Percentiles rank a stretch among this genome's conserved stretches.
Evolutionary conservation across 2,329 filamentous ascomycete species (phyloP).

Genomic region (Cercospora sesami): DNA sequence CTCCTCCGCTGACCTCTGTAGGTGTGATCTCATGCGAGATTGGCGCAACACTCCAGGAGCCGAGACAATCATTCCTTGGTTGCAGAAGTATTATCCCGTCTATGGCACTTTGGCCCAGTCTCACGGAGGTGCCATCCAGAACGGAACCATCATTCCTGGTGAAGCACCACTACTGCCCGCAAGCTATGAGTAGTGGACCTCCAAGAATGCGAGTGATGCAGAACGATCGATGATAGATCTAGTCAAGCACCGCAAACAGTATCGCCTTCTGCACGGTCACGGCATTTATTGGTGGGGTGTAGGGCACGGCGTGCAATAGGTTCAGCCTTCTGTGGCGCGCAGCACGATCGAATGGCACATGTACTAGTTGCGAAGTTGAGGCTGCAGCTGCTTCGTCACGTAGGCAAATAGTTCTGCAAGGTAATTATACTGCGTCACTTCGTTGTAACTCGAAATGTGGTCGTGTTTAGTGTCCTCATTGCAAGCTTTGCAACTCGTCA

Average conservation of each 20-base stretch:
- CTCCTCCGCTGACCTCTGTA: neutral
- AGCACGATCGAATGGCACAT: no score
- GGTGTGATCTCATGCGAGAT: constrained; percentile 68
- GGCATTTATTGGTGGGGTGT: neutral
- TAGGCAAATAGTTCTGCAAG: no score
- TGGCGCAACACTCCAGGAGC: constrained; percentile 60
- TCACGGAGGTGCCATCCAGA: constrained; percentile 61
- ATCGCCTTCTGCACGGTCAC: neutral
- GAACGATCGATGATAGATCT: neutral
- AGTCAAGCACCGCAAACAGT: neutral
- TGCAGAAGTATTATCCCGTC: constrained; percentile 65
- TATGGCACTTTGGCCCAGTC: constrained; percentile 64
- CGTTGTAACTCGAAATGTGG: no score
- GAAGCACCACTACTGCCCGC: constrained; percentile 45
- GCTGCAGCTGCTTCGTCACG: no score
- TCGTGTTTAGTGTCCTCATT: no score
- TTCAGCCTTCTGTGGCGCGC: no score
- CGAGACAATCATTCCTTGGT: constrained; percentile 60
- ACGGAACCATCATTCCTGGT: constrained; percentile 60
- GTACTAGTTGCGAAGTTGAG: no score
- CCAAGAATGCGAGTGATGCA: neutral
- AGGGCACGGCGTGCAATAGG: neutral
- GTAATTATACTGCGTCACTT: no score
- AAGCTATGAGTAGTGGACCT: constrained; percentile 2
- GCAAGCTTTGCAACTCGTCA: no score